phyloP scores from a whole-genome alignment of 225 moss, liverwort and hornwort species.

The Ulota crispa region DNA sequence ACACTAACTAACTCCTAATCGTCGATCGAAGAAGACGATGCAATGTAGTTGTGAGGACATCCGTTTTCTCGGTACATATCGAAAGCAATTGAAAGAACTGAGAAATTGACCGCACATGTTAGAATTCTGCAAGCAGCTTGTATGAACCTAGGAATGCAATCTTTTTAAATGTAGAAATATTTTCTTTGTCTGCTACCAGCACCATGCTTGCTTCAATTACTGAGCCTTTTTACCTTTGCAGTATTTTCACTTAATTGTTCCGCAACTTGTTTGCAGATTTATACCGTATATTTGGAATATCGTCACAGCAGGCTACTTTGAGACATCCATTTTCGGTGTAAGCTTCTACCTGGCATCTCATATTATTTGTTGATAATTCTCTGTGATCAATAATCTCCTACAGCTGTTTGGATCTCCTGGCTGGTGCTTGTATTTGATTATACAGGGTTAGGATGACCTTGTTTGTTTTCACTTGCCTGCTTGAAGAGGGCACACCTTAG shows the following conservation, averaged over 20 bases:
- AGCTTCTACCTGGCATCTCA: slow-evolving; percentile 16
- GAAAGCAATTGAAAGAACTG: not conserved
- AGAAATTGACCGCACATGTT: not conserved
- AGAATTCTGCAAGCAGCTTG: not conserved
- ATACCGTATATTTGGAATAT: slow-evolving; percentile 84
- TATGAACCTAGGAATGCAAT: not conserved
- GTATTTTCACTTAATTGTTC: not conserved
- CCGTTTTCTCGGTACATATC: not conserved
- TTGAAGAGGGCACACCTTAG: not conserved
- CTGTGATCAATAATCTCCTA: not conserved
- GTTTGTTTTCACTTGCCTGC: not conserved
- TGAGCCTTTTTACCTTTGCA: not conserved
- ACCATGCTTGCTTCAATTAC: slow-evolving; percentile 1
- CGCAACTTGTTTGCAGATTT: slow-evolving; percentile 37
- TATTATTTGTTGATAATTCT: not conserved
- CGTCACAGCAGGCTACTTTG: slow-evolving; percentile 69
- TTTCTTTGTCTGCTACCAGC: not conserved
- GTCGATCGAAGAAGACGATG: not conserved
- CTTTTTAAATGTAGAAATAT: not conserved
- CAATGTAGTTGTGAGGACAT: not conserved
- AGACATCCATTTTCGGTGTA: slow-evolving; percentile 50
- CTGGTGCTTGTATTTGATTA: slow-evolving; percentile 10
- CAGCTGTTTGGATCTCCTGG: not conserved
- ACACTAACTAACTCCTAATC: not conserved
- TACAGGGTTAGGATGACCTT: not conserved